Evolutionary conservation across 768 basidiomycete genomes (phyloP).

Genomic region (Candolleomyces aberdarensis): DNA sequence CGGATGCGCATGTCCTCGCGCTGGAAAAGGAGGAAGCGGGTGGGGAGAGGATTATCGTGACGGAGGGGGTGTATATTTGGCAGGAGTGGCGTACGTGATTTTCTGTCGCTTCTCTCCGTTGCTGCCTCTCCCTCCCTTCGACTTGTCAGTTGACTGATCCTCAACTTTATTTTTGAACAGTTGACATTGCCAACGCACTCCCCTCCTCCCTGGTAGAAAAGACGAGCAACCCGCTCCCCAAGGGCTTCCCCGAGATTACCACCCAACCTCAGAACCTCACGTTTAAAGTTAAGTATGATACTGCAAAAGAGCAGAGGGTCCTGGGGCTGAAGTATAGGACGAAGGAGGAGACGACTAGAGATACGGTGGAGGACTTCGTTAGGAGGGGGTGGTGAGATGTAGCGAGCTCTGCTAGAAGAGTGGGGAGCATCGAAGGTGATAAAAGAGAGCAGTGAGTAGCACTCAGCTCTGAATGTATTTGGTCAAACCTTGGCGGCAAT

Average conservation of each 20-base stretch:
- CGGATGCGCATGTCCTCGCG: slow-evolving; percentile 51
- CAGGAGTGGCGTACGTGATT: slow-evolving; percentile 32
- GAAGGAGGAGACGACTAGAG: slow-evolving; percentile 37
- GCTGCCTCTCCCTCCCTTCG: not conserved
- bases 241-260: slow-evolving; percentile 24
- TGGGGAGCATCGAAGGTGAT: no score
- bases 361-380: slow-evolving; percentile 40
- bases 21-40: slow-evolving; percentile 50
- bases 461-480: no score
- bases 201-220: slow-evolving; percentile 12
- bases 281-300: slow-evolving; percentile 28
- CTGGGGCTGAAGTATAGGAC: slow-evolving; percentile 40
- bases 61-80: slow-evolving; percentile 31
- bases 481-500: no score
- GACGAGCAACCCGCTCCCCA: slow-evolving; percentile 19
- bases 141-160: not conserved
- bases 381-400: slow-evolving; percentile 33
- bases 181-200: not conserved
- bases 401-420: no score
- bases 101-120: no score
- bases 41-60: slow-evolving; percentile 55
- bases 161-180: not conserved
- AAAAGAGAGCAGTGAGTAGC: no score
- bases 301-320: slow-evolving; percentile 34
- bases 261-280: not conserved